These are phyloP conservation scores for Neurospora tetrasperma DNA, from an alignment of 495 filamentous ascomycete species.

Conservation along the genomic window DNA sequence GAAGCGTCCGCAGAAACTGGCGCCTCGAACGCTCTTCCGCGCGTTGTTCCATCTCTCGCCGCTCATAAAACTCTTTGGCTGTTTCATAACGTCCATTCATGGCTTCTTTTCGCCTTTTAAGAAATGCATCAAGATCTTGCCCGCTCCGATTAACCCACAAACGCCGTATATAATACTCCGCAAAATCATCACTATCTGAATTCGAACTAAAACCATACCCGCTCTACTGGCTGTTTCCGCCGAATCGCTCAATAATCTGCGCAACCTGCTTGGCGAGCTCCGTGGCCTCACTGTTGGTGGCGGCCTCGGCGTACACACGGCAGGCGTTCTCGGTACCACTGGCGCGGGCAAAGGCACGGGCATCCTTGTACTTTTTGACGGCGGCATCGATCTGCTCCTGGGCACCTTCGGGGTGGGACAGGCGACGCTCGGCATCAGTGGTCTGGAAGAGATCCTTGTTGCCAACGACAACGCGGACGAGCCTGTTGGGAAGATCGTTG, in stretches of 20 bases:
- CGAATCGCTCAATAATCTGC: slow-evolving; percentile 48
- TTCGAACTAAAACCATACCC: not conserved
- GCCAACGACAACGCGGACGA: slow-evolving; percentile 79
- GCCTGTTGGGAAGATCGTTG: slow-evolving; percentile 89
- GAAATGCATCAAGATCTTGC: not conserved
- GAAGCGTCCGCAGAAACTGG: not conserved
- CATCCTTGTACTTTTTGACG: slow-evolving; percentile 84
- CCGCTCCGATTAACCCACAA: not conserved
- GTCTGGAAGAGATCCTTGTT: slow-evolving; percentile 83
- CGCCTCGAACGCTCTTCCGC: not conserved
- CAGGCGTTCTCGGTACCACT: slow-evolving; percentile 95
- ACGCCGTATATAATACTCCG: not conserved
- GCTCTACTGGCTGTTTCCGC: slow-evolving; percentile 7
- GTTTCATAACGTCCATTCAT: not conserved
- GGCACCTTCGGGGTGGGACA: slow-evolving; percentile 66
- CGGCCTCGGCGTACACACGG: slow-evolving; percentile 94
- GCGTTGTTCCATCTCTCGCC: not conserved
- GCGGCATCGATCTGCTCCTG: slow-evolving; percentile 77
- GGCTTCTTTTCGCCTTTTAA: not conserved
- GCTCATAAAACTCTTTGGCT: not conserved
- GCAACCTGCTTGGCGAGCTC: slow-evolving; percentile 78
- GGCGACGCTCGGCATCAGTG: slow-evolving; percentile 80
- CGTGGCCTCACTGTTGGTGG: slow-evolving; percentile 70
- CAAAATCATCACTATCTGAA: not conserved
- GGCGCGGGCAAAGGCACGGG: slow-evolving; percentile 80